Percentiles rank a stretch among this genome's conserved stretches.
These are phyloP conservation scores for Gamarada debralockiae DNA, from an alignment of 495 filamentous ascomycete genomes.

Conservation along the genomic window DNA sequence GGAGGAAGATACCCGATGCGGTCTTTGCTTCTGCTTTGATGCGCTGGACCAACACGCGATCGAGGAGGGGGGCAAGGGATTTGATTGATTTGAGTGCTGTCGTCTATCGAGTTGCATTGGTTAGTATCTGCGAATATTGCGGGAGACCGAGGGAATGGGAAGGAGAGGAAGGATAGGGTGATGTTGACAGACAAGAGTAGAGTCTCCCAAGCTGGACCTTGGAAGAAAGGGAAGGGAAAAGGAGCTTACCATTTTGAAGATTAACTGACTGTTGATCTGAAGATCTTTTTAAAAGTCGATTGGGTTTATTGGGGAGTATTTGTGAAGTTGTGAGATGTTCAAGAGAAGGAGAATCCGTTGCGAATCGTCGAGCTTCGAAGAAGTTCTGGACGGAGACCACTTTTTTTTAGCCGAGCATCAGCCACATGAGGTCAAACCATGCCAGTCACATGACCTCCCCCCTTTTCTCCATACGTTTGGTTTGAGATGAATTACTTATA, in stretches of 20 bases:
- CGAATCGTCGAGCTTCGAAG: conserved; percentile 34
- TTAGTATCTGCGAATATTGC: neutral
- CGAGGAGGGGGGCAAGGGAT: conserved; percentile 90
- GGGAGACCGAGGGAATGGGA: too few relatives aligned
- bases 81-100: conserved; percentile 91
- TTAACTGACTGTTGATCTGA: conserved; percentile 4
- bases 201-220: neutral
- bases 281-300: conserved; percentile 8
- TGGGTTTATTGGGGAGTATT: neutral
- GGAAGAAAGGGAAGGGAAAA: neutral
- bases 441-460: conserved; percentile 13
- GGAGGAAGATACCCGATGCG: conserved; percentile 92
- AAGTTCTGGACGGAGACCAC: conserved; percentile 21
- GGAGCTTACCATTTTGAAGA: conserved; percentile 30
- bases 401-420: conserved; percentile 28
- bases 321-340: conserved; percentile 6
- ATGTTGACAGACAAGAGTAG: too few relatives aligned
- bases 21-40: conserved; percentile 97
- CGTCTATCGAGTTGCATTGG: conserved; percentile 18
- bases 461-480: too few relatives aligned
- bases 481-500: too few relatives aligned
- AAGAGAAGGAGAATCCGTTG: conserved; percentile 26
- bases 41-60: conserved; percentile 97
- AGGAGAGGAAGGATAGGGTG: too few relatives aligned
- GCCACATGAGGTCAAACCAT: neutral